phyloP scores from a whole-genome alignment of 164 flowering plant genomes.

The Berberis vulgaris region DNA sequence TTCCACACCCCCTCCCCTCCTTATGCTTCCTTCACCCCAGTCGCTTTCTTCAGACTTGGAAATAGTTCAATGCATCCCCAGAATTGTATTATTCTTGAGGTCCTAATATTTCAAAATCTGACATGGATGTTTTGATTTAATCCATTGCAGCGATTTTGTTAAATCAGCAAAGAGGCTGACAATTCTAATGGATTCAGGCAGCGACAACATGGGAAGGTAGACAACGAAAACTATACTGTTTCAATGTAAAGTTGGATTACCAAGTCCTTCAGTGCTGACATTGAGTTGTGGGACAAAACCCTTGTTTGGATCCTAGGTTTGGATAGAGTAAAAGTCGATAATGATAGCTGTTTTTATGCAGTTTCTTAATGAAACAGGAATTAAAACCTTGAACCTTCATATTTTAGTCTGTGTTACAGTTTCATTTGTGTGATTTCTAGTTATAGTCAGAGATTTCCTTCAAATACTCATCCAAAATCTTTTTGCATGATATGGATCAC shows the following conservation, averaged over 20 bases:
- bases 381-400: not conserved
- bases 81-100: not conserved
- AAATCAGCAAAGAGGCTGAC: conserved; percentile 58
- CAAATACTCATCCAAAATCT: conserved; percentile 8
- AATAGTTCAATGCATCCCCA: not conserved
- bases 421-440: conserved; percentile 1
- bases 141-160: conserved; percentile 51
- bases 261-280: conserved; percentile 3
- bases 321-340: not conserved
- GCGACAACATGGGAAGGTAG: conserved; percentile 43
- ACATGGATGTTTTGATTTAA: not conserved
- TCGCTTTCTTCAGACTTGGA: not conserved
- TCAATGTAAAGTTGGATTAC: conserved; percentile 42
- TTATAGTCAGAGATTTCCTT: not conserved
- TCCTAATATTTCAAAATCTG: not conserved
- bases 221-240: conserved; percentile 9
- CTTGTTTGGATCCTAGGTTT: conserved; percentile 13
- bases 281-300: conserved; percentile 6
- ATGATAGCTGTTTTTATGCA: not conserved
- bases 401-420: not conserved
- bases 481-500: conserved; percentile 11
- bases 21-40: not conserved
- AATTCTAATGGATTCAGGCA: conserved; percentile 55
- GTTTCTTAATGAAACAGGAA: not conserved
- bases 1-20: too few relatives aligned